Base-by-base conservation (phyloP, 2,329 filamentous ascomycete species). In the Pseudopyrenochaeta lycopersici region DNA sequence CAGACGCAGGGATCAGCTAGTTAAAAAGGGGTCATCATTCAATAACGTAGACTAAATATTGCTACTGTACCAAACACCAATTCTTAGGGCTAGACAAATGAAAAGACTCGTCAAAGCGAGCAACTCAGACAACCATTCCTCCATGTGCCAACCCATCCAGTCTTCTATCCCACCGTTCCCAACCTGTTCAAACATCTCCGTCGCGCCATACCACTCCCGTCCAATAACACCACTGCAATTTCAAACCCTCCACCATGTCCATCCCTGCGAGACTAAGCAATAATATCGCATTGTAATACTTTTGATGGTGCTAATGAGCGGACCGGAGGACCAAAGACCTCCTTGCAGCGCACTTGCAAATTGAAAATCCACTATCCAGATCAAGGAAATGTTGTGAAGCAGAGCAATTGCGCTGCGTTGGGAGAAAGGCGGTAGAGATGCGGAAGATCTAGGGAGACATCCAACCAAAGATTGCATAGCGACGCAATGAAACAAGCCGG, bases 31-130 rank as follows among this genome's bases (percentile, higher is more conserved):
- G 42, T 56, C 40, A 44, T 65, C 63, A 70, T 72, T 73, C 55
- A 63, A 66, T 69, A 61, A 65, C 61, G 54, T 65, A 51, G 65
- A 67, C 60, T 66, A 65, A 58, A 65, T 54, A 45, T 67, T 62
- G 62, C 68, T 70, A 64, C 57, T 57, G 59, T 62, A 20, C 58
- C 52, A 61, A 63, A 62, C 58, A 56, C 56, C 60, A 56, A 43
- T 45, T 56, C 47, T 52, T 51, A 56, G 64, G 55, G 47, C 49
- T 55, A 58, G 54, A 65, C 54, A 61, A 56, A 64, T 49, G 48
- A 52, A 62, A 63, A 44, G 17, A 40, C 35, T 29, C 49, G 38
- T 41, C 47, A 54, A 58, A 55, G 45, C 51, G 40, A 38, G 46
- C 45, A 51, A 35, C 39, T 32, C 49, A 46, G 35, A 53, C 52